phyloP scores from a whole-genome alignment of 345 rosid species.

The Hirschfeldia incana region DNA sequence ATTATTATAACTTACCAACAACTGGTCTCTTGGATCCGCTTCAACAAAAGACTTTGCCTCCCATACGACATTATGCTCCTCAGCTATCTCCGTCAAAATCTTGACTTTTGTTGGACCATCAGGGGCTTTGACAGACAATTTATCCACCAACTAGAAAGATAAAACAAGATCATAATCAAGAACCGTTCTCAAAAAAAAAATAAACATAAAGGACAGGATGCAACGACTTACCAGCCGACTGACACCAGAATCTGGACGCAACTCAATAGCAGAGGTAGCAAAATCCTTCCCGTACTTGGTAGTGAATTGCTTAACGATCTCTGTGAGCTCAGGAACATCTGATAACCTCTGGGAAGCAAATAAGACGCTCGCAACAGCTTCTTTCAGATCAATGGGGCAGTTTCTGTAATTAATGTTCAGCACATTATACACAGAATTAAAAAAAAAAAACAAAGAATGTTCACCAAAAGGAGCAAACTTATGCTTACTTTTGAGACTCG shows the following conservation, averaged over 20 bases:
- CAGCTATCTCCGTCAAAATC: constrained; percentile 71
- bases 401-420: constrained; percentile 45
- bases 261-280: constrained; percentile 63
- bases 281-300: constrained; percentile 93
- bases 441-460: neutral
- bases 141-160: constrained; percentile 67
- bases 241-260: constrained; percentile 94
- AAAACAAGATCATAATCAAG: neutral
- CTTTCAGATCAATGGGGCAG: constrained; percentile 83
- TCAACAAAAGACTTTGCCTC: constrained; percentile 68
- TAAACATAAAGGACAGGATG: neutral
- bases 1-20: constrained; percentile 23
- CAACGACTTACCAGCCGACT: constrained; percentile 68
- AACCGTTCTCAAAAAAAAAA: neutral
- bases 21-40: constrained; percentile 57
- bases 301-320: constrained; percentile 63
- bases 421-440: neutral
- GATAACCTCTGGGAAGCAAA: constrained; percentile 91
- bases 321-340: constrained; percentile 80
- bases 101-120: constrained; percentile 83
- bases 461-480: neutral
- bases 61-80: constrained; percentile 77
- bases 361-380: constrained; percentile 69
- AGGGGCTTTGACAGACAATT: constrained; percentile 76
- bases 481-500: constrained; percentile 78